Evolutionary conservation across 2,329 filamentous ascomycete genomes (phyloP).

Genomic region (Macroventuria anomochaeta): DNA sequence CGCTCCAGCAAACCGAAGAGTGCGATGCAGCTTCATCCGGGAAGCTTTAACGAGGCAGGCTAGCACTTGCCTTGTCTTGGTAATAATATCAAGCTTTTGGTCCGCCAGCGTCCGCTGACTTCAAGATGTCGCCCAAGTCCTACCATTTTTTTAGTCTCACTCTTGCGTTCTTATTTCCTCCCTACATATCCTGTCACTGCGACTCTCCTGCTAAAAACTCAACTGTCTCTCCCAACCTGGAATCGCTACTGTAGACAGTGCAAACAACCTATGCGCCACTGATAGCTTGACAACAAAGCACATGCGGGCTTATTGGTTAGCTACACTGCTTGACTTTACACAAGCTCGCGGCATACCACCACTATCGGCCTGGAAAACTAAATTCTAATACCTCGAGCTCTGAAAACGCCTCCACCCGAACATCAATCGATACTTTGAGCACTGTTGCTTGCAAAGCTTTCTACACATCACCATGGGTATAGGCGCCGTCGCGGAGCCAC

Average conservation of each 20-base stretch:
- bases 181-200: neutral
- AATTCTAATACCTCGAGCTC: neutral
- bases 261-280: conserved; percentile 1
- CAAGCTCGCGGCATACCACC: neutral
- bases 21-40: conserved; percentile 4
- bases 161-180: neutral
- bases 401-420: neutral
- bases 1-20: conserved; percentile 2
- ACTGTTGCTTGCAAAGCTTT: neutral
- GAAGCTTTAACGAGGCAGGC: neutral
- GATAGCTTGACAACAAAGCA: conserved; percentile 1
- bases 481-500: conserved; percentile 66
- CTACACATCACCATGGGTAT: conserved; percentile 55
- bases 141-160: neutral
- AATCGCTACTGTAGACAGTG: neutral
- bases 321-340: neutral
- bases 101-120: conserved; percentile 14
- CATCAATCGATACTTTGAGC: neutral
- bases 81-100: conserved; percentile 8
- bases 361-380: neutral
- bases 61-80: conserved; percentile 5
- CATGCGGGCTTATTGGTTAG: neutral
- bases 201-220: neutral
- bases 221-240: neutral
- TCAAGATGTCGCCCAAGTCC: conserved; percentile 6